These are phyloP conservation scores for Fusarium irregulare DNA, from an alignment of 2,329 filamentous ascomycete genomes.

Conservation along the genomic window DNA sequence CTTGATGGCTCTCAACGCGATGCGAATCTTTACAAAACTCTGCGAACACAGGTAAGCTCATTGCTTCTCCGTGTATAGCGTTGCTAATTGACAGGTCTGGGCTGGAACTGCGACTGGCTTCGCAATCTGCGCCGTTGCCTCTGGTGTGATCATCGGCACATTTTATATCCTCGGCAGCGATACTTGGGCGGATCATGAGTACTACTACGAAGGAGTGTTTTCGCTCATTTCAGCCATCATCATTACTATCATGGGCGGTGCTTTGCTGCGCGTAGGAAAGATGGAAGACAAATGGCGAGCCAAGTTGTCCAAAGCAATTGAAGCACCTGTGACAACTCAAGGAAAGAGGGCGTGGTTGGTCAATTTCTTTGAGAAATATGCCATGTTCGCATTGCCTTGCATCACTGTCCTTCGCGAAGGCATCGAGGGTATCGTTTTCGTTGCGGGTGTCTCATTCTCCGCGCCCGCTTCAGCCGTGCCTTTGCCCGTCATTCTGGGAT, in stretches of 20 bases:
- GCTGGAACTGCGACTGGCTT: constrained; percentile 54
- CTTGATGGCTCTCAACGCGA: constrained; percentile 73
- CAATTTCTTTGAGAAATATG: constrained; percentile 79
- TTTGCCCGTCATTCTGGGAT: constrained; percentile 77
- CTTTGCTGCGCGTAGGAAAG: constrained; percentile 83
- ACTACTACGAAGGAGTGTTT: constrained; percentile 86
- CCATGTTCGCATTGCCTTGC: constrained; percentile 88
- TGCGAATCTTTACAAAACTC: constrained; percentile 70
- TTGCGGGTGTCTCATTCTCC: constrained; percentile 84
- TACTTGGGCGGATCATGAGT: constrained; percentile 75
- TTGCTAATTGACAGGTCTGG: constrained; percentile 63
- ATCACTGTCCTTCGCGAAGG: constrained; percentile 87
- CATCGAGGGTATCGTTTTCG: constrained; percentile 88
- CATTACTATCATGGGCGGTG: constrained; percentile 84
- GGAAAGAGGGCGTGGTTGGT: constrained; percentile 63
- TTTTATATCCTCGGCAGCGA: constrained; percentile 77
- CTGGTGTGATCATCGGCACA: constrained; percentile 75
- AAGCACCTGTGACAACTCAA: constrained; percentile 60
- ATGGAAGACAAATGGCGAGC: constrained; percentile 87
- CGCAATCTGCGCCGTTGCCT: constrained; percentile 72
- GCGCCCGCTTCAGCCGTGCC: constrained; percentile 81
- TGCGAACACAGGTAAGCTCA: constrained; percentile 70
- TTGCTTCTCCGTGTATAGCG: neutral
- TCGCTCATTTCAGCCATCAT: constrained; percentile 81
- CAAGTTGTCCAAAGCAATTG: constrained; percentile 79